phyloP scores from a whole-genome alignment of 352 stramenopile genomes.

The Aphanomyces astaci region DNA sequence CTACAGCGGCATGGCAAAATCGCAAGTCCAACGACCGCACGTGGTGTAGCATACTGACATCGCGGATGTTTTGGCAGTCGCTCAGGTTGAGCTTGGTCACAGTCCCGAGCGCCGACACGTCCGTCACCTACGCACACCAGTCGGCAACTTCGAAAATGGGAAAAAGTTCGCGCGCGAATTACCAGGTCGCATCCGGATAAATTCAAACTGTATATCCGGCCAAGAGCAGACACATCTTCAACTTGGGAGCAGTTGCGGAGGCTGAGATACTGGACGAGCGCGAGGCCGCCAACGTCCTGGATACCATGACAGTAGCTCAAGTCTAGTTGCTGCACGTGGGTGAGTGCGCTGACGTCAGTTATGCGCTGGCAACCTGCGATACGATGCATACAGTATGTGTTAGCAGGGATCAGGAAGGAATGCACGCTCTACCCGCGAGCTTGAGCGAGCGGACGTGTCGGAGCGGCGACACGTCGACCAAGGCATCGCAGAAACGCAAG shows the following conservation, averaged over 20 bases:
- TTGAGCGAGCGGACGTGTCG: constrained; percentile 39
- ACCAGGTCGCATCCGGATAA: constrained; percentile 41
- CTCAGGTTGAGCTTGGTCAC: constrained; percentile 59
- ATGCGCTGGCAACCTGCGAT: constrained; percentile 34
- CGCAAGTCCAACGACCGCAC: constrained; percentile 54
- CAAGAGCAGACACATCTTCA: constrained; percentile 40
- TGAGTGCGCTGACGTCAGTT: constrained; percentile 39
- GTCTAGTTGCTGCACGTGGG: constrained; percentile 43
- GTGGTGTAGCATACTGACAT: constrained; percentile 46
- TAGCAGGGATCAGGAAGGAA: background rate
- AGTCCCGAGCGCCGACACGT: constrained; percentile 37
- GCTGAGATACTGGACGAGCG: constrained; percentile 45
- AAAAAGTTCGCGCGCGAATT: background rate
- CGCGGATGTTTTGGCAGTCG: constrained; percentile 40
- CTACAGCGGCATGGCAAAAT: constrained; percentile 33
- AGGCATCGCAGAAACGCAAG: constrained; percentile 55
- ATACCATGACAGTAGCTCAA: constrained; percentile 56
- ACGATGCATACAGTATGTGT: background rate
- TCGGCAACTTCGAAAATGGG: background rate
- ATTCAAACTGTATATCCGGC: constrained; percentile 43
- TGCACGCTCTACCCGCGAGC: constrained; percentile 34
- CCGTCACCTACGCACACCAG: constrained; percentile 23
- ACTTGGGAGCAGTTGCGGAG: constrained; percentile 50
- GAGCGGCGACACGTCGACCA: constrained; percentile 42
- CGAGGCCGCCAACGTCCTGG: constrained; percentile 39